Evolutionary conservation across 345 rosid genomes (phyloP), one percentile per base, ranked within the genome.

Genomic region (Eutrema yunnanense): DNA sequence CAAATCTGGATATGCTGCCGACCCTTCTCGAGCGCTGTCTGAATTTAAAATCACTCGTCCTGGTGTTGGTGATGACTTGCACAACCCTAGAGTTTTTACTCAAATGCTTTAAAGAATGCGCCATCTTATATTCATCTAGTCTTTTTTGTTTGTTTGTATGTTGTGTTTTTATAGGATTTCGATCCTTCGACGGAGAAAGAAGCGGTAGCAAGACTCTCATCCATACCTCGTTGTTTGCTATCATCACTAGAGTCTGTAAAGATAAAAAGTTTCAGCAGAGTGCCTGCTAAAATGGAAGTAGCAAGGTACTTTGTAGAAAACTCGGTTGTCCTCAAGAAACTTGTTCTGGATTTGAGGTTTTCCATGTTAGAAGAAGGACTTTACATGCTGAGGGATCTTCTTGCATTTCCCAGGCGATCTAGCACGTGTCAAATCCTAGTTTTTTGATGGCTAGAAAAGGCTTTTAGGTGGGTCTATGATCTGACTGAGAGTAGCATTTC

Each of bases 181-280:
- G 1, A 9, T 27, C 19, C 4, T 32, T 0, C 1, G 5, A 5
- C 2, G 14, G 60, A 11, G 9, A 42, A n/a, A 29, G 42, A n/a
- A 29, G 42, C 0, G 50, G 6, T 6, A 4, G 7, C 60, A 37
- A 60, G 11, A 6, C 5, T 62, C 30, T 37, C 58, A 60, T 29
- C 51, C 5, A 26, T 71, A 50, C 68, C 61, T 14, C 61, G 34
- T 52, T 71, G 75, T 71, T 40, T 71, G 52, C 12, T 38, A 19
- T 60, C 75, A 41, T 71, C 75, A 49, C 75, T 71, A 8, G 75
- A 71, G 75, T 7, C 14, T 47, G 73, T 58, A n/a, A 49, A 69
- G 48, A 57, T 69, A 9, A 69, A 36, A 47, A 0, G 30, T n/a
- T 47, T 46, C 10, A 13, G n/a, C 8, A 40, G 65, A 69, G 7